Percentiles rank a stretch among this genome's conserved stretches.
Conservation (phyloP, 345 rosid species). For the Pugionium dolabratum region DNA sequence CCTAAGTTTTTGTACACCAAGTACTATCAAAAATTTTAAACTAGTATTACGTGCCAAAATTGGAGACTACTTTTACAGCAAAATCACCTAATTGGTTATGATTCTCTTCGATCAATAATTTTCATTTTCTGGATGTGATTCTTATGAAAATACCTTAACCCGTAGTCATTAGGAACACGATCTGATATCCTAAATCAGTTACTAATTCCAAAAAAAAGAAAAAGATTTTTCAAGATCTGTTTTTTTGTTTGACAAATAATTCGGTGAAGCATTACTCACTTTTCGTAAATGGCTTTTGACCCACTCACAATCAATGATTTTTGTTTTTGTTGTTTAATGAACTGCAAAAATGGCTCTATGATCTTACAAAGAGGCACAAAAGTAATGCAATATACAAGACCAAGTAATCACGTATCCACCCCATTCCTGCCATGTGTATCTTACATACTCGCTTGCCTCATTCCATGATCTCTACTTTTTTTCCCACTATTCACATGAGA, state of each 20-base stretch:
- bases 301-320: conserved; percentile 8
- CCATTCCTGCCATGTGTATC: not conserved
- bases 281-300: conserved; percentile 16
- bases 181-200: not conserved
- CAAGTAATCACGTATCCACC: not conserved
- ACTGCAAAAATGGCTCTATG: conserved; percentile 9
- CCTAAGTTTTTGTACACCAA: too few relatives aligned
- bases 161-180: not conserved
- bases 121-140: not conserved
- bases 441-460: conserved; percentile 1
- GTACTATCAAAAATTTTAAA: too few relatives aligned
- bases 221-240: too few relatives aligned
- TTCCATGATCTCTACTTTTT: not conserved
- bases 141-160: not conserved
- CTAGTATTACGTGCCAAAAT: not conserved
- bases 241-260: not conserved
- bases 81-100: not conserved
- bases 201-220: not conserved
- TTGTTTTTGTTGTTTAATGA: not conserved
- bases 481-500: not conserved
- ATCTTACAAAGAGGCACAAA: conserved; percentile 27
- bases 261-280: conserved; percentile 7
- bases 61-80: not conserved
- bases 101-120: not conserved
- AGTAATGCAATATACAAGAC: not conserved